A percentile compares a stretch with the other conserved stretches of the same genome.
These are phyloP conservation scores for Alopecurus myosuroides DNA, from an alignment of 176 grass and related monocot genomes.

Conservation along the genomic window DNA sequence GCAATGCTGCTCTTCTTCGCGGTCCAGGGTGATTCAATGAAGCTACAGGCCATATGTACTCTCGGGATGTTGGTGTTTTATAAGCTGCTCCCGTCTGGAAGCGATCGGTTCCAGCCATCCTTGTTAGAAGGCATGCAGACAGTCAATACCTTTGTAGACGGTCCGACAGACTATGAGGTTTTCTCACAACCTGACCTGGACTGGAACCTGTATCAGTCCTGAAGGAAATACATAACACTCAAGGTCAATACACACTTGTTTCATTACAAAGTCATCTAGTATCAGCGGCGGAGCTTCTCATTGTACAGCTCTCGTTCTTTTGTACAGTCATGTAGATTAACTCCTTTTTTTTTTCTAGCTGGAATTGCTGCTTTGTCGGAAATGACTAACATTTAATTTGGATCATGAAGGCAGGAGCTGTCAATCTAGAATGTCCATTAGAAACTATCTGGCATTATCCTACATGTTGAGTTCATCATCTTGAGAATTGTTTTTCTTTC, in stretches of 20 bases:
- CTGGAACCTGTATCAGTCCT: conserved; percentile 86
- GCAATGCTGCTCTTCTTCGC: conserved; percentile 93
- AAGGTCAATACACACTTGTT: conserved; percentile 36
- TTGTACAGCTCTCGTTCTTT: background rate
- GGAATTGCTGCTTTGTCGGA: conserved; percentile 5
- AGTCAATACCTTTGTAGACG: conserved; percentile 93
- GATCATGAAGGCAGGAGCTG: background rate
- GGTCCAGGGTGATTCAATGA: conserved; percentile 80
- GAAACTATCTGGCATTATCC: background rate
- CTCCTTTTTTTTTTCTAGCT: background rate
- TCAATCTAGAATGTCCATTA: background rate
- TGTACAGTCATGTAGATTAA: conserved; percentile 45
- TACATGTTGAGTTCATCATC: background rate
- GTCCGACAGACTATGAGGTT: conserved; percentile 87
- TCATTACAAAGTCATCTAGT: conserved; percentile 20
- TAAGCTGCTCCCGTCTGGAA: conserved; percentile 82
- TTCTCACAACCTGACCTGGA: conserved; percentile 90
- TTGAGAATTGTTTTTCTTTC: background rate
- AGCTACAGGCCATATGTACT: conserved; percentile 85
- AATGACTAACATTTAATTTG: background rate
- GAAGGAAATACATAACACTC: conserved; percentile 26
- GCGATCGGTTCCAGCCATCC: conserved; percentile 62
- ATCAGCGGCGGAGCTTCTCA: background rate
- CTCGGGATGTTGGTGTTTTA: conserved; percentile 84
- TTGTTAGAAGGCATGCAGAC: conserved; percentile 92